These are phyloP conservation scores for Sugiyamaella novakii DNA, from an alignment of 1,139 yeast genomes.

Conservation along the genomic window DNA sequence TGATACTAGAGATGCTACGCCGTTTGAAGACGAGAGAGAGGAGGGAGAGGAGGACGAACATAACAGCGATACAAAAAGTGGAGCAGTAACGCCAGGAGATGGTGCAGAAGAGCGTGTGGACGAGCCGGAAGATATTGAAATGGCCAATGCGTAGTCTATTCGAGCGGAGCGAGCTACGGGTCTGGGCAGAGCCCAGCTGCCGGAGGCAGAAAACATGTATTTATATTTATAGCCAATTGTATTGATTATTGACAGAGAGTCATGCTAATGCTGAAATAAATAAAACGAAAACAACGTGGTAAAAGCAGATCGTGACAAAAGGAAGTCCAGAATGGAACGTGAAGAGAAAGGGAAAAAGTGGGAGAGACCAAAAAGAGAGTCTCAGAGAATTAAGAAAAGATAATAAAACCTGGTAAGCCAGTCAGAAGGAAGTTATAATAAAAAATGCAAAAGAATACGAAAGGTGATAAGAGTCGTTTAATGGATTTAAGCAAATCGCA, in stretches of 20 bases:
- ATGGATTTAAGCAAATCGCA: constrained; percentile 15
- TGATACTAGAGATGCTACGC: constrained; percentile 9
- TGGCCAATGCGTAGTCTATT: constrained; percentile 10
- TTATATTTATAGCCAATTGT: neutral
- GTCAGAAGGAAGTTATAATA: constrained; percentile 16
- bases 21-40: neutral
- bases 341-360: neutral
- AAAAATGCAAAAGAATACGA: constrained; percentile 17
- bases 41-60: constrained; percentile 2
- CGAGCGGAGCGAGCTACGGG: neutral
- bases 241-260: constrained; percentile 15
- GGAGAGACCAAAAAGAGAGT: too few relatives aligned
- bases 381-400: too few relatives aligned
- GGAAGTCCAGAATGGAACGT: constrained; percentile 4
- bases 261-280: constrained; percentile 18
- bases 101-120: neutral
- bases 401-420: neutral
- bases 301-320: neutral
- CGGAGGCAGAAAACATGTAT: neutral
- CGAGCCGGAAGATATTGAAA: constrained; percentile 19
- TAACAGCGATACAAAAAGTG: neutral
- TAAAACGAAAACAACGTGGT: constrained; percentile 10
- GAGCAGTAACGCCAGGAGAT: constrained; percentile 1
- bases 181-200: constrained; percentile 6
- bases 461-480: constrained; percentile 7